Percentiles rank a stretch among this genome's conserved stretches.
Conservation (phyloP, 495 filamentous ascomycete genomes). For the Penicillium pulvis region DNA sequence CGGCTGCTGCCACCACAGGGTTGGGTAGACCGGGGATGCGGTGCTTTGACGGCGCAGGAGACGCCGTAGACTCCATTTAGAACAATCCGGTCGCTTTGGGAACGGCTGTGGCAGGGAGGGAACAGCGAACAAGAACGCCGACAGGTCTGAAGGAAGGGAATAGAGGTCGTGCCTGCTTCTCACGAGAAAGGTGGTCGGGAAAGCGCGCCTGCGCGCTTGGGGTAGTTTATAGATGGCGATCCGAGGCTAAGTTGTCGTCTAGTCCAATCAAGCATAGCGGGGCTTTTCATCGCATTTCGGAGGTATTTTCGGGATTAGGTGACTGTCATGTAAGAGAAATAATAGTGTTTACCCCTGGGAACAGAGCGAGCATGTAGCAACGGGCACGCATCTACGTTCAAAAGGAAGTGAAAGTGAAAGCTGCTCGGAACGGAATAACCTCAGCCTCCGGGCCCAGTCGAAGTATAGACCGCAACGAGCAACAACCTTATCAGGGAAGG, state of each 20-base stretch:
- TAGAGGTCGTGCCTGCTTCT: not conserved
- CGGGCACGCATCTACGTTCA: not conserved
- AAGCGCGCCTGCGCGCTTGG: conserved; percentile 24
- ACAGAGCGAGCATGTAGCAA: conserved; percentile 2
- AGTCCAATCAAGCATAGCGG: conserved; percentile 25
- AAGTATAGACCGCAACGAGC: conserved; percentile 6
- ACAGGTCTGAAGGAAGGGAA: not conserved
- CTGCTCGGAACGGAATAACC: conserved; percentile 19
- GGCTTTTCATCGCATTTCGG: conserved; percentile 30
- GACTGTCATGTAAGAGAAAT: not conserved
- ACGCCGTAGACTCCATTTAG: conserved; percentile 37
- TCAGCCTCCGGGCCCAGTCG: not conserved
- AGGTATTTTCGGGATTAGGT: conserved; percentile 1
- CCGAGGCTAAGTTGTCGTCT: conserved; percentile 17
- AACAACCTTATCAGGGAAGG: not conserved
- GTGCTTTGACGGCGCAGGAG: conserved; percentile 32
- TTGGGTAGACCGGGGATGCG: conserved; percentile 53
- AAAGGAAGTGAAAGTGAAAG: conserved; percentile 6
- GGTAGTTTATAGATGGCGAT: conserved; percentile 11
- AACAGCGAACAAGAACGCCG: not conserved
- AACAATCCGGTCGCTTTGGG: not conserved
- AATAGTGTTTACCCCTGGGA: not conserved
- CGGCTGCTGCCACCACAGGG: conserved; percentile 52
- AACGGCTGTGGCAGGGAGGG: not conserved
- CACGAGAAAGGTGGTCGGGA: conserved; percentile 1